Evolutionary conservation across 2,329 filamentous ascomycete species (phyloP).

Genomic region (Diaporthe sp.): DNA sequence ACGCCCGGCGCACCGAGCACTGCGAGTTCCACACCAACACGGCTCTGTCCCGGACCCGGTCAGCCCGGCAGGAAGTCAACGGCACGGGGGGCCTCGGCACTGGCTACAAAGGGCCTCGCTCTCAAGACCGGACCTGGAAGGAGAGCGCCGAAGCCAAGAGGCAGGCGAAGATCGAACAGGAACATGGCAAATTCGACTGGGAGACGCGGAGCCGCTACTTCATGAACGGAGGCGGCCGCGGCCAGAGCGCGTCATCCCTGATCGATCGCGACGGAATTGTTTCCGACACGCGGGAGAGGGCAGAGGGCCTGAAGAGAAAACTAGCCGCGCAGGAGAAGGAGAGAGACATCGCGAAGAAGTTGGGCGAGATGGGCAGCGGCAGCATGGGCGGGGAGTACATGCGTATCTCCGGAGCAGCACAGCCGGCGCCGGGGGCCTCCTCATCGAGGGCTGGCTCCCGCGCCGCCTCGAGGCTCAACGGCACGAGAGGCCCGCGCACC

Average conservation of each 20-base stretch:
- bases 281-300: slow-evolving; percentile 70
- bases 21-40: slow-evolving; percentile 95
- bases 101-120: slow-evolving; percentile 40
- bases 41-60: slow-evolving; percentile 77
- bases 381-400: slow-evolving; percentile 81
- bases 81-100: slow-evolving; percentile 58
- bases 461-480: slow-evolving; percentile 37
- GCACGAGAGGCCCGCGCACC: slow-evolving; percentile 15
- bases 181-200: slow-evolving; percentile 66
- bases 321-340: slow-evolving; percentile 79
- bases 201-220: slow-evolving; percentile 71
- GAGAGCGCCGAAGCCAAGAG: slow-evolving; percentile 51
- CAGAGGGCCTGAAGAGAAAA: slow-evolving; percentile 75
- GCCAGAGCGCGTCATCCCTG: slow-evolving; percentile 69
- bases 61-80: slow-evolving; percentile 84
- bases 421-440: not conserved
- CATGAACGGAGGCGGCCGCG: slow-evolving; percentile 54
- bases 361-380: slow-evolving; percentile 71
- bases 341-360: slow-evolving; percentile 76
- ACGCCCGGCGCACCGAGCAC: slow-evolving; percentile 87
- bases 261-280: slow-evolving; percentile 70
- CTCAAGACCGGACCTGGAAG: slow-evolving; percentile 44
- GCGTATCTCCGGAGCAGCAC: slow-evolving; percentile 51
- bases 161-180: slow-evolving; percentile 27
- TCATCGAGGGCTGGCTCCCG: slow-evolving; percentile 36